Evolutionary conservation across 1,284 basidiomycete genomes (phyloP).

Genomic region (Naganishia cerealis): DNA sequence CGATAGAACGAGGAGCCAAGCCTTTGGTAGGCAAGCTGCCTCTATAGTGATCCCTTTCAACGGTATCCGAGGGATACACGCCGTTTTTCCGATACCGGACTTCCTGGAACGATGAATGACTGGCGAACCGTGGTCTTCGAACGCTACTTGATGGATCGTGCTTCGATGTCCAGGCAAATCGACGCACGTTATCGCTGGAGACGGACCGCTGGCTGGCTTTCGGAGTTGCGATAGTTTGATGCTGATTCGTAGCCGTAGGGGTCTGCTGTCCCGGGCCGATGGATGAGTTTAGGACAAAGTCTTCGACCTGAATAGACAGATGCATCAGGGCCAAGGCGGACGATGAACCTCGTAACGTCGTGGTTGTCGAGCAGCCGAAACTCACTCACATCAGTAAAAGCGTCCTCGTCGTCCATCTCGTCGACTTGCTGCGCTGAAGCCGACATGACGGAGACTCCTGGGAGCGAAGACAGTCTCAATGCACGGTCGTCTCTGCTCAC

Average conservation of each 20-base stretch:
- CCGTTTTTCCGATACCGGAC: slow-evolving; percentile 9
- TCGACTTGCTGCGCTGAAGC: neutral
- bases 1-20: slow-evolving; percentile 13
- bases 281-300: neutral
- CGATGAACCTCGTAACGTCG: too few species aligned
- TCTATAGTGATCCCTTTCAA: slow-evolving; percentile 1
- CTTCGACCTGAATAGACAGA: slow-evolving; percentile 5
- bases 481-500: too few species aligned
- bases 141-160: neutral
- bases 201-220: slow-evolving; percentile 6
- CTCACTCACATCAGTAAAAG: slow-evolving; percentile 20
- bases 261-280: slow-evolving; percentile 16
- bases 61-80: neutral
- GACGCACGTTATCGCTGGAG: slow-evolving; percentile 5
- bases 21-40: slow-evolving; percentile 11
- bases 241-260: neutral
- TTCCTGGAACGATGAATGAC: slow-evolving; percentile 17
- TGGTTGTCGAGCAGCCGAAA: neutral
- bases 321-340: neutral
- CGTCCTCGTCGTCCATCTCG: slow-evolving; percentile 9
- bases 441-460: neutral
- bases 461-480: neutral
- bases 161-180: slow-evolving; percentile 1
- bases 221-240: neutral
- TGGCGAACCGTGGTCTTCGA: slow-evolving; percentile 1